These are phyloP conservation scores for Vitis amurensis DNA, from an alignment of 164 flowering plant species.

Conservation along the genomic window DNA sequence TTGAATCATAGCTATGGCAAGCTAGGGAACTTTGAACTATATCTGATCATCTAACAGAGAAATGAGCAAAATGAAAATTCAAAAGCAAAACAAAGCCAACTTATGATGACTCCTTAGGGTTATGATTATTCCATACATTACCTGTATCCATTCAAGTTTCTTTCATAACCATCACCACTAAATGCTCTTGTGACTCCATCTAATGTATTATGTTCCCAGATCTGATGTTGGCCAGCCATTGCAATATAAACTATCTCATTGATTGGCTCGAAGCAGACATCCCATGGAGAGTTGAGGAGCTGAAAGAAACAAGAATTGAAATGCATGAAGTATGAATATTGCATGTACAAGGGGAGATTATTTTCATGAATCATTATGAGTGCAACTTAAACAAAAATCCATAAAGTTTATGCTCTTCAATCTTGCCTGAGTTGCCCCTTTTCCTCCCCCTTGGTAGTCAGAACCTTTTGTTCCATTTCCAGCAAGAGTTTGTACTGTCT, in stretches of 20 bases:
- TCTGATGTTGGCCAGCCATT: constrained; percentile 99
- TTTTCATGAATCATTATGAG: not conserved
- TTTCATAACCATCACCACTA: constrained; percentile 95
- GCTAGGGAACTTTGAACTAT: not conserved
- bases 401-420: not conserved
- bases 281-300: constrained; percentile 99
- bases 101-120: not conserved
- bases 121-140: constrained; percentile 16
- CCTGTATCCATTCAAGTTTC: constrained; percentile 95
- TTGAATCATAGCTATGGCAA: no score
- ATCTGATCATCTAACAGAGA: not conserved
- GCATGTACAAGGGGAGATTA: no score
- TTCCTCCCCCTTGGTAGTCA: constrained; percentile 81
- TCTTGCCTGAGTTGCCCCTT: constrained; percentile 76
- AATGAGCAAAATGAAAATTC: not conserved
- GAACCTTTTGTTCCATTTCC: constrained; percentile 98
- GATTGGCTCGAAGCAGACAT: constrained; percentile 77
- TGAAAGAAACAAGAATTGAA: constrained; percentile 25
- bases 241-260: constrained; percentile 83
- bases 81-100: not conserved
- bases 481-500: constrained; percentile 84
- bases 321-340: not conserved
- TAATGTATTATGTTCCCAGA: constrained; percentile 74
- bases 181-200: constrained; percentile 82
- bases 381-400: not conserved